These are phyloP conservation scores for Liquidambar formosana DNA, from an alignment of 164 flowering plant species.

Conservation along the genomic window DNA sequence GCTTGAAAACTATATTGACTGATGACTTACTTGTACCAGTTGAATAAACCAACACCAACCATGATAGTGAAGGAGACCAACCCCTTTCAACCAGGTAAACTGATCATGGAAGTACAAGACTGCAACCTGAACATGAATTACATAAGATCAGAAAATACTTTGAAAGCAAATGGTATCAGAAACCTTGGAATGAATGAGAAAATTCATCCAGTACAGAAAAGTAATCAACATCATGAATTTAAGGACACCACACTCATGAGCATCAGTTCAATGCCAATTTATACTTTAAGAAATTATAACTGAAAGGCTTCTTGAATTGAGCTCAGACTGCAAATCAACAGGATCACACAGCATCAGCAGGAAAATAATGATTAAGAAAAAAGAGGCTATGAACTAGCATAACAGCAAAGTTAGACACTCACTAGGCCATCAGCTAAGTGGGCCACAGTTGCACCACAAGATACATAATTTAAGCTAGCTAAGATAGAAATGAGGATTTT, in stretches of 20 bases:
- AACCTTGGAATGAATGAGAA: not conserved
- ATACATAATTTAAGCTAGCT: not conserved
- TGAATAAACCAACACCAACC: conserved; percentile 93
- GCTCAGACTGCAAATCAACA: not conserved
- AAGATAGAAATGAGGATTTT: not conserved
- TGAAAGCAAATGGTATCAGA: not conserved
- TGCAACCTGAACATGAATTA: conserved; percentile 66
- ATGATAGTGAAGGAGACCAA: conserved; percentile 77
- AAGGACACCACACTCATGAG: not conserved
- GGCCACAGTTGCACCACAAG: not conserved
- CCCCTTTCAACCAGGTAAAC: conserved; percentile 90
- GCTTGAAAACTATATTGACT: not conserved
- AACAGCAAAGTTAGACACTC: not conserved
- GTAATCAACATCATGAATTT: not conserved
- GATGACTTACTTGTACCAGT: conserved; percentile 96
- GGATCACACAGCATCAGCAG: not conserved
- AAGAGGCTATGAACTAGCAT: not conserved
- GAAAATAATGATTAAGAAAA: not conserved
- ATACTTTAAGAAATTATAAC: not conserved
- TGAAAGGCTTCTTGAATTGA: not conserved
- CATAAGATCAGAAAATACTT: not conserved
- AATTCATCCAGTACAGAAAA: not conserved
- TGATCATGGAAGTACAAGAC: conserved; percentile 95
- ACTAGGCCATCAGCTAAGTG: not conserved
- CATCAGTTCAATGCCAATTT: not conserved